Percentiles rank a stretch among this genome's conserved stretches.
Conservation (phyloP, 2,329 filamentous ascomycete species). For the Arachnopeziza araneosa region DNA sequence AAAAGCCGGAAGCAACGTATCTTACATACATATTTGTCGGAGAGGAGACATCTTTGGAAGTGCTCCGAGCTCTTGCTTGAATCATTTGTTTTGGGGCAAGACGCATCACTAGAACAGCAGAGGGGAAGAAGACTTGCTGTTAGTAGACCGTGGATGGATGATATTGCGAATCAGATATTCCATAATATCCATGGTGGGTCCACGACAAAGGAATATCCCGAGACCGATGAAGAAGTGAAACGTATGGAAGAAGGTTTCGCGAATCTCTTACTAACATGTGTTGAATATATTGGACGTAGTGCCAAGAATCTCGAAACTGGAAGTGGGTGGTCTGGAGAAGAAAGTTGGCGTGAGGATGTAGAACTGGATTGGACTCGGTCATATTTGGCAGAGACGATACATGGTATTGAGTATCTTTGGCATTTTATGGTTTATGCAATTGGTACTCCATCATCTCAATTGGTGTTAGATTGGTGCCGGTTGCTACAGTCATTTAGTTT, state of each 20-base stretch:
- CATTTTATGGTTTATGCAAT: slow-evolving; percentile 58
- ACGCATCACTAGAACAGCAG: not conserved
- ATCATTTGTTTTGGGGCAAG: slow-evolving; percentile 10
- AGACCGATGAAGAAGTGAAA: not conserved
- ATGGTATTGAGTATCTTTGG: slow-evolving; percentile 69
- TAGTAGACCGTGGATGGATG: not conserved
- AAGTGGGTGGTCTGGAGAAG: slow-evolving; percentile 40
- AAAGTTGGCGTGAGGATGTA: slow-evolving; percentile 46
- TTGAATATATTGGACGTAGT: slow-evolving; percentile 44
- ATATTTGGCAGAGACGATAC: slow-evolving; percentile 63
- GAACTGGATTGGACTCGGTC: slow-evolving; percentile 56
- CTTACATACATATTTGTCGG: slow-evolving; percentile 64
- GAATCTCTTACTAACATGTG: slow-evolving; percentile 31
- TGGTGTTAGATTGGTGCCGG: slow-evolving; percentile 68
- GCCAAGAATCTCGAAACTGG: slow-evolving; percentile 39
- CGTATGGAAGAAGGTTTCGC: slow-evolving; percentile 3
- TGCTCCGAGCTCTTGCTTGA: slow-evolving; percentile 43
- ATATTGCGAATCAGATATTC: not conserved
- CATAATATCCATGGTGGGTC: not conserved
- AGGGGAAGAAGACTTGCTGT: not conserved
- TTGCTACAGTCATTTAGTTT: slow-evolving; percentile 65
- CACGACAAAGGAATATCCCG: not conserved
- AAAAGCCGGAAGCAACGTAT: slow-evolving; percentile 61
- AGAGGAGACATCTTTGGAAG: slow-evolving; percentile 63
- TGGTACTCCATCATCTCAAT: slow-evolving; percentile 50